phyloP scores from a whole-genome alignment of 371 early-diverging fungal genomes.

The Mucor irregularis region DNA sequence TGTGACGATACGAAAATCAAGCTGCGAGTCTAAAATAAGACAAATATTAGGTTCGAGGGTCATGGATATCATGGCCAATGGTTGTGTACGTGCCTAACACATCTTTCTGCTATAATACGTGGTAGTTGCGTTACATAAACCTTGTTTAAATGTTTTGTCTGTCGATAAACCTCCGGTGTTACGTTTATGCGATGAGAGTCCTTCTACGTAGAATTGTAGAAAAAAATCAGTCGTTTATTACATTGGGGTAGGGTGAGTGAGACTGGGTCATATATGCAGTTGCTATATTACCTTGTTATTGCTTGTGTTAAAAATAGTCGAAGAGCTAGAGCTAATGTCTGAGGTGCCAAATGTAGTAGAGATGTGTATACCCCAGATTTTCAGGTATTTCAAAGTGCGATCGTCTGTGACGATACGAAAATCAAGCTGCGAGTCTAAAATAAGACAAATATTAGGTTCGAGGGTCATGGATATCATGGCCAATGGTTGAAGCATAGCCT shows the following conservation, averaged over 20 bases:
- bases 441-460: conserved; percentile 51
- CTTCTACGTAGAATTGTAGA: background rate
- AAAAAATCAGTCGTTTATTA: too few species aligned
- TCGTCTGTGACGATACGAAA: conserved; percentile 21
- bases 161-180: conserved; percentile 5
- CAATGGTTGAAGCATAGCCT: conserved; percentile 30
- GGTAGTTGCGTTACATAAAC: conserved; percentile 41
- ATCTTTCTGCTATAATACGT: conserved; percentile 61
- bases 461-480: conserved; percentile 38
- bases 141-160: background rate
- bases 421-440: conserved; percentile 41
- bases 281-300: too few species aligned
- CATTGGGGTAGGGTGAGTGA: too few species aligned
- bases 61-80: conserved; percentile 26
- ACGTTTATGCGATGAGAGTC: conserved; percentile 28
- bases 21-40: conserved; percentile 37
- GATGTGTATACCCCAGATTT: conserved; percentile 66
- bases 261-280: too few species aligned
- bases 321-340: too few species aligned
- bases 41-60: conserved; percentile 54
- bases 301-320: too few species aligned
- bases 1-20: conserved; percentile 36
- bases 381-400: conserved; percentile 31
- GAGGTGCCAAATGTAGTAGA: background rate
- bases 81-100: conserved; percentile 45